Conservation (phyloP, 1,139 yeast genomes). For the Candida anutae region DNA sequence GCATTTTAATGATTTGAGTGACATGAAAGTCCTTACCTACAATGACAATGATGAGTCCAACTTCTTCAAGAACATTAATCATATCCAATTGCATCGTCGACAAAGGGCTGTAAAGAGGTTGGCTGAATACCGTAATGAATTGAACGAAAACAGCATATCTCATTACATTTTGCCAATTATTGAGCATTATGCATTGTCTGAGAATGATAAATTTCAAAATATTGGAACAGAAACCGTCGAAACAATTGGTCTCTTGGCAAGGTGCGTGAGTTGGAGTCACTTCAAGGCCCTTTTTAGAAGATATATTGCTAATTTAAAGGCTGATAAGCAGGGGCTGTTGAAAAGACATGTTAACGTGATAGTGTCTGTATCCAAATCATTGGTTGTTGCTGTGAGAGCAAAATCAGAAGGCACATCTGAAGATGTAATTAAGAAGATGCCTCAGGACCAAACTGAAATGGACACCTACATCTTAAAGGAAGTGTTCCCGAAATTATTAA, state of each 20-base stretch:
- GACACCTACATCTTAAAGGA: slow-evolving; percentile 51
- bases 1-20: slow-evolving; percentile 50
- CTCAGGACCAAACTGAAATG: slow-evolving; percentile 34
- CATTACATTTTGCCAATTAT: slow-evolving; percentile 79
- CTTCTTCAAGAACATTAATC: slow-evolving; percentile 73
- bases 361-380: slow-evolving; percentile 54
- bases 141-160: slow-evolving; percentile 57
- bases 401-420: slow-evolving; percentile 5
- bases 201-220: slow-evolving; percentile 59
- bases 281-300: slow-evolving; percentile 69
- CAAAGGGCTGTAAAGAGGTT: slow-evolving; percentile 72
- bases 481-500: slow-evolving; percentile 54
- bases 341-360: slow-evolving; percentile 57
- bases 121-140: slow-evolving; percentile 25
- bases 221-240: slow-evolving; percentile 67
- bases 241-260: slow-evolving; percentile 53
- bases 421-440: slow-evolving; percentile 19
- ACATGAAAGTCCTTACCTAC: slow-evolving; percentile 58
- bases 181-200: slow-evolving; percentile 61
- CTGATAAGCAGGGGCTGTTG: slow-evolving; percentile 41
- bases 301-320: slow-evolving; percentile 50
- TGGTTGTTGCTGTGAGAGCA: slow-evolving; percentile 16
- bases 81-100: slow-evolving; percentile 81
- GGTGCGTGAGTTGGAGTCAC: slow-evolving; percentile 69
- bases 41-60: slow-evolving; percentile 77